Base-by-base conservation (phyloP, 805 yeast species). In the Dipodascopsis uninucleata region DNA sequence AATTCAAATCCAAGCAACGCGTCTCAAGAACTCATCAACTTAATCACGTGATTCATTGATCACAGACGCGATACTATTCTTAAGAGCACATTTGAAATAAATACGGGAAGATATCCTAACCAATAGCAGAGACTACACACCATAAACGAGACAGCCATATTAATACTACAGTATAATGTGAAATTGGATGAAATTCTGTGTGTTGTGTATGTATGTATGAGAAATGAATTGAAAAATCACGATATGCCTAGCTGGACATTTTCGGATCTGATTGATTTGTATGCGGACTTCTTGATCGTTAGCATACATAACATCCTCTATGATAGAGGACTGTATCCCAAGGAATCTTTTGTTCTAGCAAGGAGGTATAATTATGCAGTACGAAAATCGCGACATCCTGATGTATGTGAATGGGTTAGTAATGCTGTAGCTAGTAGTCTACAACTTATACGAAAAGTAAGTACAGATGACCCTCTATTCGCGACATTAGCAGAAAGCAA, bases 281-380 rank as follows among this genome's bases (percentile, higher is more conserved):
- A 47, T 32, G 39, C 55, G 10, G 52, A 46, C 17, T 72, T 78
- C 40, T 47, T 81, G 9, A 63, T 67, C 2, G 75, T 73, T 1
- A 70, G 75, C 65, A 57, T 76, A 7, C 81, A 81, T 47, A 77
- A 77, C 32, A 67, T 81, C 1, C 61, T 81, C 38, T 80, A 74
- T 58, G 63, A 72, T 39, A 70, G 79, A 36, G 58, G 63, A 1
- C 62, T 83, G 0, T 83, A 83, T 54, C 81, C 81, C 0, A 56
- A 45, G 1, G 71, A 67, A 39, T 68, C 81, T 0, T 84, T 75
- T 57, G 66, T 63, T 18, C 58, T 59, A 9, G 63, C 65, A 2
- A 67, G 70, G 20, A 66, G 71, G 24, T 74, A 74, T 53, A 72
- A 71, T 36, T 46, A 67, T n/a, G 63, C 73, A 0, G 67, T 71